A percentile compares a stretch with the other conserved stretches of the same genome.
Conservation (phyloP, 1,284 basidiomycete species). For the Fistulinella cinereoalba region DNA sequence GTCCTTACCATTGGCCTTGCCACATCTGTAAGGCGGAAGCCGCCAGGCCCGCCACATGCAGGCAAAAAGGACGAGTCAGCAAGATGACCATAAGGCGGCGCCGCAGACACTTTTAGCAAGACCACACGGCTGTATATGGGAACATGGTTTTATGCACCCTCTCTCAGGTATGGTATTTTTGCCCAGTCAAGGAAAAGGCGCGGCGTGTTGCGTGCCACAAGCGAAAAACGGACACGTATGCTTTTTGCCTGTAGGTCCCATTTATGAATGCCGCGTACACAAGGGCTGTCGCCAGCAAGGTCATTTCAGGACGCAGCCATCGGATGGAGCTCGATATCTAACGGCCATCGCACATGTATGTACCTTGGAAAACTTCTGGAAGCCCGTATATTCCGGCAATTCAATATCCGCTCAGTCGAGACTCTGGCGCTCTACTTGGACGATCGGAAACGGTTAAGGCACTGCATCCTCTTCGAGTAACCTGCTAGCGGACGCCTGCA, state of each 20-base stretch:
- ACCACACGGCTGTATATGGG: conserved; percentile 6
- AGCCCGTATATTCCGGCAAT: conserved; percentile 30
- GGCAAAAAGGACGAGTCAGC: conserved; percentile 8
- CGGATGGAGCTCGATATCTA: conserved; percentile 22
- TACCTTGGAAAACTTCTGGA: conserved; percentile 26
- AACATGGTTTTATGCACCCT: conserved; percentile 16
- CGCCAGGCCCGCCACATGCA: too few relatives aligned
- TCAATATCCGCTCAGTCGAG: conserved; percentile 36
- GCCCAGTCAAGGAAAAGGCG: conserved; percentile 10
- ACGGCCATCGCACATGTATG: conserved; percentile 17
- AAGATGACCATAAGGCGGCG: conserved; percentile 10
- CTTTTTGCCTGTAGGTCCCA: conserved; percentile 14
- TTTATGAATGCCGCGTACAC: conserved; percentile 23
- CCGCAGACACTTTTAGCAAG: conserved; percentile 8
- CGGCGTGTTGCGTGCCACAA: conserved; percentile 18
- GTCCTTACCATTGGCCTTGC: too few relatives aligned
- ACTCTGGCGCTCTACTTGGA: conserved; percentile 23
- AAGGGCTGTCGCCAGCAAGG: conserved; percentile 14
- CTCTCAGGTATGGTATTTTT: not conserved
- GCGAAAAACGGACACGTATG: conserved; percentile 16
- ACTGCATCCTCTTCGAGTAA: conserved; percentile 16
- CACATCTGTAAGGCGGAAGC: too few relatives aligned
- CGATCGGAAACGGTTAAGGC: conserved; percentile 8
- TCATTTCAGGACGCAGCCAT: conserved; percentile 11
- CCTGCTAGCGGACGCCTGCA: conserved; percentile 6